These are phyloP conservation scores for Sporisorium graminicola DNA, from an alignment of 1,284 basidiomycete species.

Conservation along the genomic window DNA sequence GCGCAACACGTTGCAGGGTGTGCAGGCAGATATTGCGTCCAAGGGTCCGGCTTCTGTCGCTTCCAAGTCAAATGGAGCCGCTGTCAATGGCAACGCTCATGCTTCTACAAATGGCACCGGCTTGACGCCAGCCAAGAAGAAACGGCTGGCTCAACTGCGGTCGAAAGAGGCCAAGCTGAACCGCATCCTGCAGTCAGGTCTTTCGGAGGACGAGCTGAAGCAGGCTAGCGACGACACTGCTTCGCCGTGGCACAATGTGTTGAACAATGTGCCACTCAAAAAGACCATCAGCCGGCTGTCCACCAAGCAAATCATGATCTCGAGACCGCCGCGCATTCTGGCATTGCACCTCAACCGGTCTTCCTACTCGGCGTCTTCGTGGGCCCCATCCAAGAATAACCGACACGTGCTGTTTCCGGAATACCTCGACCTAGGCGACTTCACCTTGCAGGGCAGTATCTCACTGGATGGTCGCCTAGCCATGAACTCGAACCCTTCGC, in stretches of 20 bases:
- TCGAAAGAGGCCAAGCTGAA: constrained; percentile 34
- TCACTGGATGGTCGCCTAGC: constrained; percentile 29
- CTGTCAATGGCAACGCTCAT: constrained; percentile 23
- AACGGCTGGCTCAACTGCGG: constrained; percentile 31
- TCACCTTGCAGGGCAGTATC: constrained; percentile 55
- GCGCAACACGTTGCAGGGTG: constrained; percentile 32
- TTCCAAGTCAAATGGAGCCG: constrained; percentile 22
- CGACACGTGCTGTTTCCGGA: constrained; percentile 60
- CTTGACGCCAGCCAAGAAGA: constrained; percentile 39
- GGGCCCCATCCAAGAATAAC: constrained; percentile 65
- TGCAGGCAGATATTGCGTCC: constrained; percentile 24
- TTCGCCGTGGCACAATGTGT: constrained; percentile 30
- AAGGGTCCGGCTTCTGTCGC: constrained; percentile 5
- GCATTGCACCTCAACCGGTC: constrained; percentile 66
- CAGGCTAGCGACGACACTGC: constrained; percentile 24
- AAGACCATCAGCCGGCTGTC: constrained; percentile 45
- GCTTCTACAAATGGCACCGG: constrained; percentile 11
- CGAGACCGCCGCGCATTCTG: constrained; percentile 57
- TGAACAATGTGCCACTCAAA: constrained; percentile 35
- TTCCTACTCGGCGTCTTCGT: constrained; percentile 45
- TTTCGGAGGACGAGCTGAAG: constrained; percentile 60
- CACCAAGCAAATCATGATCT: constrained; percentile 68
- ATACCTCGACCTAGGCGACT: constrained; percentile 54
- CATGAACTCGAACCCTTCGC: constrained; percentile 19
- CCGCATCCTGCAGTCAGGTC: constrained; percentile 38